These are phyloP conservation scores for Tricholoma sp. DNA, from an alignment of 768 basidiomycete genomes.

Conservation along the genomic window DNA sequence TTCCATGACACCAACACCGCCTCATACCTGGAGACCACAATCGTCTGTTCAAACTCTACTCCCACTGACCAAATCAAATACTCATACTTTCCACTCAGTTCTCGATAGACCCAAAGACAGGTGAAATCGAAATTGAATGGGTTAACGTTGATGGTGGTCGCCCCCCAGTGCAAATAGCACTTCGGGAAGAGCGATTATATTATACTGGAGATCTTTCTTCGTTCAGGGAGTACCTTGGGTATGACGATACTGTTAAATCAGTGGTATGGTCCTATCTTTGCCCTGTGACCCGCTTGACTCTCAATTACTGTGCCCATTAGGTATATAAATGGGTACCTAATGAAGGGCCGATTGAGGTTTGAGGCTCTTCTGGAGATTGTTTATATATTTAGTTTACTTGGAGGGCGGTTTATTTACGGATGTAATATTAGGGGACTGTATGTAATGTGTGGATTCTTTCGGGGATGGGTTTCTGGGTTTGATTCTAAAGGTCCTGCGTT, in stretches of 20 bases:
- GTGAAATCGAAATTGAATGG: constrained; percentile 19
- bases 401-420: background rate
- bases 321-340: constrained; percentile 8
- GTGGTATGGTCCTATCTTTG: constrained; percentile 9
- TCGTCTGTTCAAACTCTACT: constrained; percentile 7
- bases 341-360: background rate
- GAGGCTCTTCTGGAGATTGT: background rate
- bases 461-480: too few relatives aligned
- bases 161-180: constrained; percentile 10
- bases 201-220: constrained; percentile 16
- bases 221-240: constrained; percentile 10
- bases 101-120: constrained; percentile 9
- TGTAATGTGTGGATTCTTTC: background rate
- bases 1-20: constrained; percentile 9
- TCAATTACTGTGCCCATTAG: constrained; percentile 4
- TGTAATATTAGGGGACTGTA: background rate
- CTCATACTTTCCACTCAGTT: constrained; percentile 8
- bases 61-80: too few relatives aligned
- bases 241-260: constrained; percentile 2
- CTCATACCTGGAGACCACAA: constrained; percentile 13
- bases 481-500: too few relatives aligned
- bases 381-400: background rate
- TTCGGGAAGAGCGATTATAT: constrained; percentile 16
- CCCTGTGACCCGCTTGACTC: constrained; percentile 2
- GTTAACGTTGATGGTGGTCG: constrained; percentile 17